Evolutionary conservation across 192 early-diverging fungal species (phyloP).

Genomic region (Diversispora eburnea): DNA sequence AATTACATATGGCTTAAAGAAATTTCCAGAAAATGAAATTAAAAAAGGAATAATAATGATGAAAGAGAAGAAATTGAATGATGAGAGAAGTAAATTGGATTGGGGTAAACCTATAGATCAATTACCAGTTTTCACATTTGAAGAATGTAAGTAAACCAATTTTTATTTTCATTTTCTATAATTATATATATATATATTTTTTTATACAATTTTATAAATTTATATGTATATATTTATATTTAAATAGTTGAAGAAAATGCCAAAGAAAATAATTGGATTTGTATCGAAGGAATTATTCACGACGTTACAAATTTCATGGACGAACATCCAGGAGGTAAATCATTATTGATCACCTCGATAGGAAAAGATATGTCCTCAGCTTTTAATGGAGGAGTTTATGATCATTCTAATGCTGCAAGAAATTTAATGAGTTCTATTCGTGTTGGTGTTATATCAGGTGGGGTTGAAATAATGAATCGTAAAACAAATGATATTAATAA

Average conservation of each 20-base stretch:
- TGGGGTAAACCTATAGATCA: conserved; percentile 73
- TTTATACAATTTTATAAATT: not conserved
- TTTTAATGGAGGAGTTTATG: conserved; percentile 94
- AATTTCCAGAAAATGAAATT: conserved; percentile 79
- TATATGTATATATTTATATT: too few species aligned
- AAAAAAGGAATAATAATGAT: conserved; percentile 76
- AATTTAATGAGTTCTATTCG: conserved; percentile 81
- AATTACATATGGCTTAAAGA: conserved; percentile 72
- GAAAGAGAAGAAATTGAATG: conserved; percentile 77
- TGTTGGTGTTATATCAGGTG: conserved; percentile 58
- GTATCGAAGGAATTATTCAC: conserved; percentile 83
- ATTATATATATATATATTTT: not conserved
- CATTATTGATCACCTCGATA: conserved; percentile 69
- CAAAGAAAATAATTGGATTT: conserved; percentile 69
- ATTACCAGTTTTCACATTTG: conserved; percentile 68
- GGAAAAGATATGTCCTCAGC: conserved; percentile 89
- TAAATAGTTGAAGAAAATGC: conserved; percentile 40
- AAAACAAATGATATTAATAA: conserved; percentile 26
- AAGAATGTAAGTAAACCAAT: conserved; percentile 50
- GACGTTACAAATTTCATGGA: conserved; percentile 81
- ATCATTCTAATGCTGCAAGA: conserved; percentile 90
- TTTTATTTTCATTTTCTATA: not conserved
- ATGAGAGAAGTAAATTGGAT: conserved; percentile 56
- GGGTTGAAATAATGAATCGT: conserved; percentile 45
- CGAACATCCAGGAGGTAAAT: conserved; percentile 87